Conservation (phyloP, 2,329 filamentous ascomycete genomes). For the Ciborinia camelliae region DNA sequence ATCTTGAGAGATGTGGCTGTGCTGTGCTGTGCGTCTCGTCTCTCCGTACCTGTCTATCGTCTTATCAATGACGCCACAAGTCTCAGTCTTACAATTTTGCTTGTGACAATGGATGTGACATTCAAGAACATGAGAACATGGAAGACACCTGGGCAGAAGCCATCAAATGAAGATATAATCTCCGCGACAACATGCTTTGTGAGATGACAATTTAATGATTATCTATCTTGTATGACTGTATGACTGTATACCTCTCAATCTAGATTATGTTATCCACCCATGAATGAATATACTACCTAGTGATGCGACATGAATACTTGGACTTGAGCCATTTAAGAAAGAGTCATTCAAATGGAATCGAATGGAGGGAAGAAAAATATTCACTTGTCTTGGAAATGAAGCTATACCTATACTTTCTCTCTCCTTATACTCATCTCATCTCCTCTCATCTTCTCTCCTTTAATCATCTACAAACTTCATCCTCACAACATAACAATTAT, state of each 20-base stretch:
- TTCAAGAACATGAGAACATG: not conserved
- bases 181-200: not conserved
- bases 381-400: slow-evolving; percentile 2
- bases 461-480: not conserved
- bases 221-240: not conserved
- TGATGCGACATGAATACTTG: too few relatives aligned
- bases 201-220: not conserved
- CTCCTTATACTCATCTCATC: too few relatives aligned
- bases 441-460: too few relatives aligned
- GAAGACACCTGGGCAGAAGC: too few relatives aligned
- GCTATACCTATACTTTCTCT: not conserved
- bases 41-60: too few relatives aligned
- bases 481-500: not conserved
- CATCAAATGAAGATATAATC: slow-evolving; percentile 2
- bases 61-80: slow-evolving; percentile 7
- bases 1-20: slow-evolving; percentile 7
- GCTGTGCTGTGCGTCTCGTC: too few relatives aligned
- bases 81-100: not conserved
- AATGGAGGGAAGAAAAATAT: not conserved
- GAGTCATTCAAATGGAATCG: too few relatives aligned
- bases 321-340: too few relatives aligned
- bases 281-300: not conserved
- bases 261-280: not conserved
- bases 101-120: too few relatives aligned
- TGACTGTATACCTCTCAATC: not conserved